Percentiles rank a stretch among this genome's conserved stretches.
phyloP scores from a whole-genome alignment of 2,329 filamentous ascomycete species.

The Epichloe sibirici region DNA sequence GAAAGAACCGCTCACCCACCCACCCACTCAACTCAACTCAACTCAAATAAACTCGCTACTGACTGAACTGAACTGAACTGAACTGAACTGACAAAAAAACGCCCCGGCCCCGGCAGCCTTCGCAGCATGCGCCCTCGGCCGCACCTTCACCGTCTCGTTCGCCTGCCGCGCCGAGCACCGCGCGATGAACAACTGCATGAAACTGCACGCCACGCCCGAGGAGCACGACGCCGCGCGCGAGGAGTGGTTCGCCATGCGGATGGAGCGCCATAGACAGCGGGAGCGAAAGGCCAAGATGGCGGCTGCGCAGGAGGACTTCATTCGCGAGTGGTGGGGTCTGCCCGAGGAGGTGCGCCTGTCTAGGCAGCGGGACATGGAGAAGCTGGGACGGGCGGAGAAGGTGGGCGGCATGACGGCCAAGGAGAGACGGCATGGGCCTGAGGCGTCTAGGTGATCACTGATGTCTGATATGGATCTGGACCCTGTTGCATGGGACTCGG shows the following conservation, averaged over 20 bases:
- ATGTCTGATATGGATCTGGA: background rate
- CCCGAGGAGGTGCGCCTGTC: constrained; percentile 42
- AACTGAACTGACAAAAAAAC: no score
- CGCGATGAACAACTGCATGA: constrained; percentile 91
- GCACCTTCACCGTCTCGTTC: constrained; percentile 81
- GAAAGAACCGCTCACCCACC: background rate
- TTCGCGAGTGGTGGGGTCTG: constrained; percentile 56
- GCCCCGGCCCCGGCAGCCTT: constrained; percentile 43
- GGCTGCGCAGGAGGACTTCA: constrained; percentile 50
- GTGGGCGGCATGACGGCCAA: constrained; percentile 40
- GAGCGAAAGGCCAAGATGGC: constrained; percentile 50
- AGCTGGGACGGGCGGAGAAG: constrained; percentile 36
- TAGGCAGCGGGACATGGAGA: constrained; percentile 38
- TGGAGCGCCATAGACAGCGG: constrained; percentile 55
- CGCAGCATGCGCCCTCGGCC: constrained; percentile 74
- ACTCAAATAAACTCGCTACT: background rate
- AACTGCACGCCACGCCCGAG: constrained; percentile 66
- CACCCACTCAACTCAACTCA: background rate
- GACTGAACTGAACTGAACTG: background rate
- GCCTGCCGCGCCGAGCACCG: constrained; percentile 68
- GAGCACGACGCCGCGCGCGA: constrained; percentile 81
- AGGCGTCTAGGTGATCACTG: background rate
- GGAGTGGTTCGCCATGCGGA: constrained; percentile 78
- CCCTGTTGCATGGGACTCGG: background rate
- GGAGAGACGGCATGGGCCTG: constrained; percentile 12